Evolutionary conservation across 2,329 filamentous ascomycete genomes (phyloP).

Genomic region (Mycogone perniciosa): DNA sequence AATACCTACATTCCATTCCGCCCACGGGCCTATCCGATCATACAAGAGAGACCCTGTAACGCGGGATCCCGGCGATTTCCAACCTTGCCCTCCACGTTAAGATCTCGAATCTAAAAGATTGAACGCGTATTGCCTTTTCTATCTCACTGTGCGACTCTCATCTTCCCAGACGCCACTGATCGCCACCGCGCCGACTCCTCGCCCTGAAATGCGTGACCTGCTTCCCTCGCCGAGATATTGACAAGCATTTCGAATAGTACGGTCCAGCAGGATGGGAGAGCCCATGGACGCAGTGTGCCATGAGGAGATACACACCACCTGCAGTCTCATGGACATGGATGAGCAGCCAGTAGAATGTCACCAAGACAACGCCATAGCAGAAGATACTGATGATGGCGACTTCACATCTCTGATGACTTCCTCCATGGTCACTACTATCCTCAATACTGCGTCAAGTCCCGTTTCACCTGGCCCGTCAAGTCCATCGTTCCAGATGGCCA

Average conservation of each 20-base stretch:
- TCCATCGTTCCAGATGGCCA: conserved; percentile 43
- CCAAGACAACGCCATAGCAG: conserved; percentile 6
- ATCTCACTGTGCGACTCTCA: neutral
- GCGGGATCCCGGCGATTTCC: too few relatives aligned
- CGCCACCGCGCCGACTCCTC: neutral
- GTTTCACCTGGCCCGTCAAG: conserved; percentile 49
- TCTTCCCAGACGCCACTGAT: neutral
- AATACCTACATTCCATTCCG: too few relatives aligned
- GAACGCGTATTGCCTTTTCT: too few relatives aligned
- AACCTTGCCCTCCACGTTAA: too few relatives aligned
- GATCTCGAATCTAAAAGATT: too few relatives aligned
- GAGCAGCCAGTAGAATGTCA: conserved; percentile 4
- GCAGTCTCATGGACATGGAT: conserved; percentile 7
- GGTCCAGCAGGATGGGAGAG: conserved; percentile 7
- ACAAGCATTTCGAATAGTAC: conserved; percentile 1
- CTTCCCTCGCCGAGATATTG: neutral
- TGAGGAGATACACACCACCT: conserved; percentile 2
- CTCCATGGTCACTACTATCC: conserved; percentile 30
- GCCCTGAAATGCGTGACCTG: conserved; percentile 10
- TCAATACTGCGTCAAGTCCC: conserved; percentile 44
- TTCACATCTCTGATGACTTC: conserved; percentile 32
- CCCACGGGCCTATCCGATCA: too few relatives aligned
- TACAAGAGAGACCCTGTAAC: too few relatives aligned
- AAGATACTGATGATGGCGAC: conserved; percentile 24
- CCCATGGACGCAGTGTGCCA: conserved; percentile 5